Evolutionary conservation across 805 yeast genomes (phyloP).

Genomic region (Kuraishia borneana): DNA sequence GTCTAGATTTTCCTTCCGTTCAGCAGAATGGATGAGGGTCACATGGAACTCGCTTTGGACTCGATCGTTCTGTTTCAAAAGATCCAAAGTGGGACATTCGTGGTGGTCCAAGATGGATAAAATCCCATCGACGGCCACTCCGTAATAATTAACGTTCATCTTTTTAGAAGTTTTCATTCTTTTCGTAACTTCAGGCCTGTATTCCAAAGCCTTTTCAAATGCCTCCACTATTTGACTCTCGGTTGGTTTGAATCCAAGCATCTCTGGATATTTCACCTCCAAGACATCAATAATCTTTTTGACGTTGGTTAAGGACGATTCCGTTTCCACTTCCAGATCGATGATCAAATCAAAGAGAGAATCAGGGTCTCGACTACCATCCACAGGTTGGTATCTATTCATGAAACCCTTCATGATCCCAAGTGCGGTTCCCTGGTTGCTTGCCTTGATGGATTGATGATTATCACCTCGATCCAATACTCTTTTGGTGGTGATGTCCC

Average conservation of each 20-base stretch:
- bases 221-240: constrained; percentile 31
- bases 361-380: constrained; percentile 43
- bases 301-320: constrained; percentile 27
- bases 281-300: neutral
- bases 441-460: constrained; percentile 70
- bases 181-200: constrained; percentile 40
- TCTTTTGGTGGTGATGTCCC: constrained; percentile 45
- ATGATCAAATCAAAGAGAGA: constrained; percentile 54
- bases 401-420: constrained; percentile 69
- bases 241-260: constrained; percentile 29
- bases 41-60: constrained; percentile 53
- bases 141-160: constrained; percentile 31
- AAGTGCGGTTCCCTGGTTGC: constrained; percentile 35
- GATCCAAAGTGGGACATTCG: constrained; percentile 10
- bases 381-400: constrained; percentile 53
- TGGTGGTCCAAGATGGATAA: neutral
- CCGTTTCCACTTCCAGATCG: constrained; percentile 32
- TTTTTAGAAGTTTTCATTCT: constrained; percentile 9
- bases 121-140: constrained; percentile 19
- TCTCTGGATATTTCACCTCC: constrained; percentile 23
- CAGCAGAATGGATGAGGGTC: constrained; percentile 43
- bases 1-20: constrained; percentile 13
- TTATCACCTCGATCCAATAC: constrained; percentile 69
- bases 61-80: constrained; percentile 19
- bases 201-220: constrained; percentile 38